Evolutionary conservation across 306 rosid species (phyloP), one percentile per base, ranked within the genome.

Genomic region (Myrica gale): DNA sequence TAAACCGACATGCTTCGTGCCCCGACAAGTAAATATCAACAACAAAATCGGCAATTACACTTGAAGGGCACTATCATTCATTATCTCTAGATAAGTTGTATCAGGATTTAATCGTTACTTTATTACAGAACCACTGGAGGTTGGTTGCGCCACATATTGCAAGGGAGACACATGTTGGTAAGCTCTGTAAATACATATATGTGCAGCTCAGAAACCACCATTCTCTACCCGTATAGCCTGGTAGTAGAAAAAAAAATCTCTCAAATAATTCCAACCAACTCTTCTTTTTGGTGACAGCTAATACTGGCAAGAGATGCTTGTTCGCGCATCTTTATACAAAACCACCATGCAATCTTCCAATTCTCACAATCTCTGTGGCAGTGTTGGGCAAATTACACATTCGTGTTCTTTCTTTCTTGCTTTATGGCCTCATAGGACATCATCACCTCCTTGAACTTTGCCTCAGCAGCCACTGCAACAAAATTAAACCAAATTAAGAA

Each of bases 401-500:
- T 81, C 32, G 42, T 81, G 76, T 70, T 83, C 62, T 75, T 81
- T 73, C 96, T 84, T 84, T 92, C 99, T 68, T 81, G 84, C 86
- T 92, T 96, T 79, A 96, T 92, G 80, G 99, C 93, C 81, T 96
- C 99, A 1, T 92, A 96, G 48, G 98, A 96, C 45, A 78, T 74
- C 96, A 92, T 85, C 67, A 96, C 98, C 80, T 92, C 99, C 81
- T 92, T 96, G 85, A 96, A 96, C 89, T 92, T 96, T 1, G 96
- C 92, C 82, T 96, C 99, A 5, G 99, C 96, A 77, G 78, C 93
- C 78, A 67, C 99, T 96, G 98, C 79, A 85, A 75, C 44, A 53
- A 3, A 16, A 39, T 32, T 32, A 12, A 45, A 4, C 70, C 54
- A 3, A 21, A 57, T 72, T 45, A 65, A 82, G 37, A 32, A 32